These are phyloP conservation scores for Tothia fuscella DNA, from an alignment of 2,329 filamentous ascomycete species.

Conservation along the genomic window DNA sequence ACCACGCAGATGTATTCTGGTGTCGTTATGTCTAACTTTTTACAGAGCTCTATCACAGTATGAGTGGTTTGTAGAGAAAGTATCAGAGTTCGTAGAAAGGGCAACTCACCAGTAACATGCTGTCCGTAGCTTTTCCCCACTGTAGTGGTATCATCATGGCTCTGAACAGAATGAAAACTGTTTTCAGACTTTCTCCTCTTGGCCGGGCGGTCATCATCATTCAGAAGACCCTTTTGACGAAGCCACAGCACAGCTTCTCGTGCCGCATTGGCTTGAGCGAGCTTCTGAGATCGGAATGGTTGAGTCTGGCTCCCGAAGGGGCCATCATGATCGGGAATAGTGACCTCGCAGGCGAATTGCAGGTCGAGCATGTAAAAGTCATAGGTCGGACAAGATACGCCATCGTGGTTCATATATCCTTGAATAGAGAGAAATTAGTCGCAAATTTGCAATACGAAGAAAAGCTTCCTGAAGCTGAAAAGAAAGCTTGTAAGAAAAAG, in stretches of 20 bases:
- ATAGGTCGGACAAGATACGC: too few species aligned
- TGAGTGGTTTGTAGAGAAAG: not conserved
- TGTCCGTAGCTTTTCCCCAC: not conserved
- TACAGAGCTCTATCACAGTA: not conserved
- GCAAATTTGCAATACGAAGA: too few species aligned
- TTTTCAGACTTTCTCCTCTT: not conserved
- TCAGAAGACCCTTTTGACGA: not conserved
- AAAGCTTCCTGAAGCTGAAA: too few species aligned
- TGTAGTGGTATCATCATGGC: not conserved
- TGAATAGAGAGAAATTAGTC: too few species aligned
- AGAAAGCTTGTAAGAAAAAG: too few species aligned
- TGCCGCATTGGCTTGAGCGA: slow-evolving; percentile 1
- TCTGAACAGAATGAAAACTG: too few species aligned
- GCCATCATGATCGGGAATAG: not conserved
- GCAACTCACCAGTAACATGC: not conserved
- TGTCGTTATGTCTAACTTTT: too few species aligned
- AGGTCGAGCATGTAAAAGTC: too few species aligned
- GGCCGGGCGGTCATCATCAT: not conserved
- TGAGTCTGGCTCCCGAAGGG: slow-evolving; percentile 1
- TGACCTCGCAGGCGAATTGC: not conserved
- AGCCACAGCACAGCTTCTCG: slow-evolving; percentile 6
- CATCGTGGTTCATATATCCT: too few species aligned
- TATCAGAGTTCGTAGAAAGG: not conserved
- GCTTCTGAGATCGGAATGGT: slow-evolving; percentile 4
- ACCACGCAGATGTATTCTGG: not conserved